phyloP scores from a whole-genome alignment of 129 eudicot species.

The Daucus carota region DNA sequence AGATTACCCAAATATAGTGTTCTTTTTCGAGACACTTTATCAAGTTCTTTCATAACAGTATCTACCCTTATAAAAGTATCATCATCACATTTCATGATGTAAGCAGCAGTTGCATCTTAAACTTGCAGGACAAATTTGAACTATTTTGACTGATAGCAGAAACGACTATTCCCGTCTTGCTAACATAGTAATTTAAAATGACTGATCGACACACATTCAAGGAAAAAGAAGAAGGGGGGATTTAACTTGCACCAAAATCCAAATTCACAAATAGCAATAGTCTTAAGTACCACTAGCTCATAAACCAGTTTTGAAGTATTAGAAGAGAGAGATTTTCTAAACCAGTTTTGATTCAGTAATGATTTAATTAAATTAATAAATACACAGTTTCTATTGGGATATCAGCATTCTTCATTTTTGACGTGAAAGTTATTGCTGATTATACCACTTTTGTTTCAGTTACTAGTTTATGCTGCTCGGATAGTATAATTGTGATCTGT shows the following conservation, averaged over 20 bases:
- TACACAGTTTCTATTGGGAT: no score
- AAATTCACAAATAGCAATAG: slow-evolving; percentile 76
- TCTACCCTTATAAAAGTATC: slow-evolving; percentile 75
- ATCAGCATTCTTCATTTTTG: no score
- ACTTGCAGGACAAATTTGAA: slow-evolving; percentile 37
- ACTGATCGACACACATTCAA: neutral
- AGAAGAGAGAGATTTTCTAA: no score
- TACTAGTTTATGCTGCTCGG: no score
- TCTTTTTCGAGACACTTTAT: slow-evolving; percentile 29
- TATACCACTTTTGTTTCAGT: no score
- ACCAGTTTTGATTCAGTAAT: no score
- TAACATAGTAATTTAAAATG: neutral
- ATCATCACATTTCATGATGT: slow-evolving; percentile 92
- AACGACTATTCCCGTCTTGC: neutral
- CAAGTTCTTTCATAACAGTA: slow-evolving; percentile 55
- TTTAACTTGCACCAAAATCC: slow-evolving; percentile 69
- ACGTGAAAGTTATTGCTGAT: no score
- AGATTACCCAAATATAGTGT: slow-evolving; percentile 84
- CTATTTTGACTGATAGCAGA: neutral
- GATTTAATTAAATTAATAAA: no score
- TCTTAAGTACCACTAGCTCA: slow-evolving; percentile 86
- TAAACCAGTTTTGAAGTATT: no score
- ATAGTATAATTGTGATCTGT: no score
- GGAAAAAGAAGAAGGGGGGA: slow-evolving; percentile 9
- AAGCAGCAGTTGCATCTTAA: slow-evolving; percentile 52